phyloP scores from a whole-genome alignment of 495 filamentous ascomycete genomes.

The Neurospora terricola region DNA sequence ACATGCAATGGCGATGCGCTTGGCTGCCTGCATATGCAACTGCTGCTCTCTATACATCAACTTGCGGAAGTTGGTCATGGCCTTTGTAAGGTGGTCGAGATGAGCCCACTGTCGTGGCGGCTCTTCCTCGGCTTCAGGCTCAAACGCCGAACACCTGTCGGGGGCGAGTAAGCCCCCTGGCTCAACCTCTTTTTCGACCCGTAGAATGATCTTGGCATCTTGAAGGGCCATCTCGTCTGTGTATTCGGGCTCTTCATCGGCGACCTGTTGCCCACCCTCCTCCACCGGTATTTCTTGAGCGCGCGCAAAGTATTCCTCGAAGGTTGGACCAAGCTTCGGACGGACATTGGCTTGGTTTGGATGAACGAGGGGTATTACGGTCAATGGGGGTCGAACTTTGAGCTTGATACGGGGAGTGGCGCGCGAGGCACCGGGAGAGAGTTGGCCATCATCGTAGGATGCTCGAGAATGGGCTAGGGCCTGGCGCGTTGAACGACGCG shows the following conservation, averaged over 20 bases:
- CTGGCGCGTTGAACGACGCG: slow-evolving; percentile 28
- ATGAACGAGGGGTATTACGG: slow-evolving; percentile 42
- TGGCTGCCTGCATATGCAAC: slow-evolving; percentile 59
- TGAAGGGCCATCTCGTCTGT: slow-evolving; percentile 40
- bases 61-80: slow-evolving; percentile 69
- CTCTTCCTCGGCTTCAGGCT: slow-evolving; percentile 66
- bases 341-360: slow-evolving; percentile 40
- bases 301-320: slow-evolving; percentile 42
- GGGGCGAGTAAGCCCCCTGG: slow-evolving; percentile 65
- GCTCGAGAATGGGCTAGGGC: slow-evolving; percentile 5
- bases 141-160: slow-evolving; percentile 62
- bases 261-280: slow-evolving; percentile 36
- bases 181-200: slow-evolving; percentile 58
- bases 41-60: slow-evolving; percentile 67
- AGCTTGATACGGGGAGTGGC: slow-evolving; percentile 34
- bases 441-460: slow-evolving; percentile 17
- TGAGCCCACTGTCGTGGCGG: slow-evolving; percentile 73
- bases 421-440: slow-evolving; percentile 12
- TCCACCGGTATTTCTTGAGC: slow-evolving; percentile 35
- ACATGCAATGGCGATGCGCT: slow-evolving; percentile 51
- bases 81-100: slow-evolving; percentile 71
- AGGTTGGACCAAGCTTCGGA: slow-evolving; percentile 36
- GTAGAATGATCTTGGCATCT: slow-evolving; percentile 46
- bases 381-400: slow-evolving; percentile 25
- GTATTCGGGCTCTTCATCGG: slow-evolving; percentile 45